Percentiles rank a stretch among this genome's conserved stretches.
Conservation (phyloP, 495 filamentous ascomycete genomes). For the Delitschia confertaspora region DNA sequence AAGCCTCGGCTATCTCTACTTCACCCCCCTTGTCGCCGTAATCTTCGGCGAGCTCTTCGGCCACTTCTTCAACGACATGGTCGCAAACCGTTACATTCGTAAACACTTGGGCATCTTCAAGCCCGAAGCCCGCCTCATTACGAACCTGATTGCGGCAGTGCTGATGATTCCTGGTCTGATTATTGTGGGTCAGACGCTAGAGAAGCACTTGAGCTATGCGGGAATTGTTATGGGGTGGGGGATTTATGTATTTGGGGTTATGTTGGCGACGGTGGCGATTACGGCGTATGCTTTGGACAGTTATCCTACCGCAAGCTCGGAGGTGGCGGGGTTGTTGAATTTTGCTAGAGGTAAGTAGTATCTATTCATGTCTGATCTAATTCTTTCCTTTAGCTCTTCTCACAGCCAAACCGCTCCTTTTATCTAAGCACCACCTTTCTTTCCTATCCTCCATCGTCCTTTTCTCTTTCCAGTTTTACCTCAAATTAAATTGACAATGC, state of each 20-base stretch:
- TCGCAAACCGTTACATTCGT: slow-evolving; percentile 42
- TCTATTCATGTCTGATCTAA: not conserved
- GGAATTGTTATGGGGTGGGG: slow-evolving; percentile 47
- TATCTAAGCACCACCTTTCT: no score
- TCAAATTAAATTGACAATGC: no score
- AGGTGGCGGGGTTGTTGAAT: slow-evolving; percentile 49
- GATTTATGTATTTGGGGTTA: slow-evolving; percentile 50
- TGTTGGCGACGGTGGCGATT: slow-evolving; percentile 55
- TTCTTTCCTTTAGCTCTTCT: no score
- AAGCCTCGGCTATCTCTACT: slow-evolving; percentile 54
- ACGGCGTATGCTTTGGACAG: slow-evolving; percentile 53
- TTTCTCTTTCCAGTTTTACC: no score
- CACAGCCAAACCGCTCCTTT: no score
- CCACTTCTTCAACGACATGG: slow-evolving; percentile 51
- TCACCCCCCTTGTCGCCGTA: slow-evolving; percentile 48
- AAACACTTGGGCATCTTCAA: slow-evolving; percentile 47
- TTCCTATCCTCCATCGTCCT: no score
- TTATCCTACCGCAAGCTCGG: slow-evolving; percentile 49
- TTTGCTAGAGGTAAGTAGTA: slow-evolving; percentile 29
- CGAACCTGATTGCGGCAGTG: slow-evolving; percentile 42
- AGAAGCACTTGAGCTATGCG: slow-evolving; percentile 49
- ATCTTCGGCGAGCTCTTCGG: slow-evolving; percentile 46
- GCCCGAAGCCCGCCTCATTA: slow-evolving; percentile 50
- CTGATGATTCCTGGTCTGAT: slow-evolving; percentile 46
- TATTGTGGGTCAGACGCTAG: slow-evolving; percentile 47